Percentiles rank a stretch among this genome's conserved stretches.
Evolutionary conservation across 305 asterid species (phyloP).

Genomic region (Stenogyne calaminthoides): DNA sequence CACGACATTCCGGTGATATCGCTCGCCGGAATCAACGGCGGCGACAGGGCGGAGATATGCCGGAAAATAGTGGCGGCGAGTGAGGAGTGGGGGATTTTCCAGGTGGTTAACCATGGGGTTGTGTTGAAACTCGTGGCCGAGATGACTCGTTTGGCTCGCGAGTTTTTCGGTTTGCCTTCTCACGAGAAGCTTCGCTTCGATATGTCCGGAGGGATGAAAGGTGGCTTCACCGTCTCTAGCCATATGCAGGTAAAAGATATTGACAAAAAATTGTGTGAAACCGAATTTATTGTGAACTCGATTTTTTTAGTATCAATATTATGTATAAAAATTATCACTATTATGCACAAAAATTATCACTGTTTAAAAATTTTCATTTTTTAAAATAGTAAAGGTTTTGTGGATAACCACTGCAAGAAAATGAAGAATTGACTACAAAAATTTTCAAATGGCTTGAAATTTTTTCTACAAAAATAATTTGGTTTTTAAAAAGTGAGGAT

Average conservation of each 20-base stretch:
- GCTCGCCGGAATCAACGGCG: constrained; percentile 45
- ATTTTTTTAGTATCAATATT: no score
- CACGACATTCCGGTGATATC: constrained; percentile 68
- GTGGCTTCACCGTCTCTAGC: constrained; percentile 73
- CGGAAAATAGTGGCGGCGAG: constrained; percentile 54
- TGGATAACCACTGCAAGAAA: no score
- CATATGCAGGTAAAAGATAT: constrained; percentile 59
- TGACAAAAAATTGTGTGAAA: no score
- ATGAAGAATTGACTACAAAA: no score
- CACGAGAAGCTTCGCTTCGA: constrained; percentile 61
- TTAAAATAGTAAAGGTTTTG: no score
- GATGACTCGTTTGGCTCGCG: constrained; percentile 54
- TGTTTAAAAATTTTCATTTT: no score
- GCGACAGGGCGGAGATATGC: constrained; percentile 44
- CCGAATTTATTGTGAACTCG: no score
- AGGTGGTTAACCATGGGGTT: constrained; percentile 66
- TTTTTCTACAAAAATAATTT: no score
- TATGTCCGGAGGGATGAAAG: constrained; percentile 78
- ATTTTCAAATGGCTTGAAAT: no score
- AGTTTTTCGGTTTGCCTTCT: constrained; percentile 52
- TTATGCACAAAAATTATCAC: no score
- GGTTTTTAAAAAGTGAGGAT: no score
- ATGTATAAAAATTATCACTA: no score
- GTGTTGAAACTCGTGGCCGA: constrained; percentile 35
- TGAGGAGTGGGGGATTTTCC: constrained; percentile 77